Evolutionary conservation across 2,329 filamentous ascomycete species (phyloP), one percentile per base, ranked within the genome.

Genomic region (Periconia sp.): DNA sequence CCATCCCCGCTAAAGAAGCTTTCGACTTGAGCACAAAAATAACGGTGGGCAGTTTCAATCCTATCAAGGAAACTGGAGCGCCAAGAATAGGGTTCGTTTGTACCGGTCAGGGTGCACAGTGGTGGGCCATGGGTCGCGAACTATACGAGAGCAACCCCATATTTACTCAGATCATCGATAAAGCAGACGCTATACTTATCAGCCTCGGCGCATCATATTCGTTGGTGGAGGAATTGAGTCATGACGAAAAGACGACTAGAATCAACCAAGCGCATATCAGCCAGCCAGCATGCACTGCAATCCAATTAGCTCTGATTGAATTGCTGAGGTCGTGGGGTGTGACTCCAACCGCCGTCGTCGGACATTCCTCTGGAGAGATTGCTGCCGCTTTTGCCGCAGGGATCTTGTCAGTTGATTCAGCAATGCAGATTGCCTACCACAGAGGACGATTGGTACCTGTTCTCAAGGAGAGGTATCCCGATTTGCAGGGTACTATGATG

Each of bases 21-120:
- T 51, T 55, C 10, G 52, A 56, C 3, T 57, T 61, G 8, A 59
- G 65, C 13, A 59, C 63, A 47, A 43, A 54, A 17, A 37, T 65
- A 6, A 62, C 59, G 1, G 60, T 53, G 18, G 62, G 62, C 9
- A 64, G 41, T 33, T 40, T 60, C 17, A 48, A 52, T 33, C 62
- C 63, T n/a, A 51, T 49, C 15, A 66, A 63, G 31, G 57, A 64
- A 51, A 61, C 53, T 17, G 59, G 60, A 17, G 46, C 43, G 8
- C 51, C 53, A 46, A 54, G 60, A 13, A 47, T 65, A 7, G 64
- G 61, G 7, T 71, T 60, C 46, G 55, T 70, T 3, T 72, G 66
- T 53, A 71, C 68, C 2, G 70, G 70, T 5, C 70, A 72, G 49
- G 70, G 70, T 15, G 68, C 69, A 3, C 68, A 71, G 40, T 72